These are phyloP conservation scores for Neonectria faginata DNA, from an alignment of 2,329 filamentous ascomycete genomes.

Conservation along the genomic window DNA sequence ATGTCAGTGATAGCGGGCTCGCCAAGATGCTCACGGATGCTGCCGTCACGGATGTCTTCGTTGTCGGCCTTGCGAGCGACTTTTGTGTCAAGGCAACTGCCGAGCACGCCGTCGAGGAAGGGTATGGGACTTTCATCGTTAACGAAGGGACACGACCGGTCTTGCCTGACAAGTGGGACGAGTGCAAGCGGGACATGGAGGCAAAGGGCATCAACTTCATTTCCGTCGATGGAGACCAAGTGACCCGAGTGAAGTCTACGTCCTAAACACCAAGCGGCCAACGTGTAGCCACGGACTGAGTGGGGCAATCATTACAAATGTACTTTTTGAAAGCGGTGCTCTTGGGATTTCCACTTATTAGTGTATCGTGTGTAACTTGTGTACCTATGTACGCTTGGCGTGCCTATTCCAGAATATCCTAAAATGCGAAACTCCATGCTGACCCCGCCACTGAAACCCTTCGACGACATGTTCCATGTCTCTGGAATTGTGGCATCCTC, in stretches of 20 bases:
- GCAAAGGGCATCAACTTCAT: constrained; percentile 73
- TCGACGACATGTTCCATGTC: constrained; percentile 37
- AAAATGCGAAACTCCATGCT: constrained; percentile 48
- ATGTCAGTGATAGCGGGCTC: constrained; percentile 73
- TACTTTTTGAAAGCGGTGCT: constrained; percentile 38
- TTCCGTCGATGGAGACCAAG: constrained; percentile 43
- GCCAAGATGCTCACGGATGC: constrained; percentile 65
- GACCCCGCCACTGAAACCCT: constrained; percentile 34
- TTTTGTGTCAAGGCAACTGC: constrained; percentile 90
- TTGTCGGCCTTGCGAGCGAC: constrained; percentile 88
- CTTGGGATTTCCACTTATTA: constrained; percentile 30
- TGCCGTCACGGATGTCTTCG: constrained; percentile 81
- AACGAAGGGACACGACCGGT: constrained; percentile 84
- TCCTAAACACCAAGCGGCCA: constrained; percentile 4
- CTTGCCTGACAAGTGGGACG: constrained; percentile 68
- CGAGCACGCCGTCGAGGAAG: constrained; percentile 78
- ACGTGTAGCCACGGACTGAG: constrained; percentile 5
- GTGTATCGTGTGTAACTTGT: constrained; percentile 33
- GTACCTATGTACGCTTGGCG: constrained; percentile 40
- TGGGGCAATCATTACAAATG: constrained; percentile 32
- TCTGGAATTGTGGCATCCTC: constrained; percentile 32
- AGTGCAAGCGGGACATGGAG: constrained; percentile 64
- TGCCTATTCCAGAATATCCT: constrained; percentile 43
- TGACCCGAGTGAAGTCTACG: constrained; percentile 39
- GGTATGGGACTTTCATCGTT: constrained; percentile 81